Evolutionary conservation across 2,329 filamentous ascomycete genomes (phyloP).

Genomic region (Diplodia scrobiculata): DNA sequence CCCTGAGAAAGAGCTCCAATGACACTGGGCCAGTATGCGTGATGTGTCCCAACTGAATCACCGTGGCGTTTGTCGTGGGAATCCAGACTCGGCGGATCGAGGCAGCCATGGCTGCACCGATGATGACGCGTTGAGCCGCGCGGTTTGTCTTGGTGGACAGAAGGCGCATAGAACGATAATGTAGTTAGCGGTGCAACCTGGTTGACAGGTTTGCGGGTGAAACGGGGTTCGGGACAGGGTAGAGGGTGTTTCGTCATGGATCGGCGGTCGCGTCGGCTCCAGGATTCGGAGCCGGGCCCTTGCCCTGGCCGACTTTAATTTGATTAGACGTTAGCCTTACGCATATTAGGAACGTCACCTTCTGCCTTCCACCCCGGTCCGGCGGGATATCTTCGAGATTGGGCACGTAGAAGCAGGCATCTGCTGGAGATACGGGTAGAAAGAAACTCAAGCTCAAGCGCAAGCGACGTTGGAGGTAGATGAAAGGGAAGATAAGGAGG

Average conservation of each 20-base stretch:
- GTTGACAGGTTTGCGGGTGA: neutral
- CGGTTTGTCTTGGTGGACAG: neutral
- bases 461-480: neutral
- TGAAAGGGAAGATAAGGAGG: neutral
- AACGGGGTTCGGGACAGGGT: neutral
- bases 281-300: neutral
- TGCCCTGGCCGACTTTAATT: neutral
- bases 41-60: neutral
- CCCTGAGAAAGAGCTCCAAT: neutral
- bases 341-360: constrained; percentile 1
- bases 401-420: neutral
- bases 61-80: neutral
- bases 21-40: neutral
- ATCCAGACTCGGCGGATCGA: neutral
- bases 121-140: neutral
- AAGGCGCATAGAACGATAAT: neutral
- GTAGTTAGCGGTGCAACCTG: neutral
- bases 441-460: neutral
- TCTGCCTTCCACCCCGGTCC: neutral
- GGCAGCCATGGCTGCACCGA: neutral
- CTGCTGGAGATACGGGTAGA: neutral
- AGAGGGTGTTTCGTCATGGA: neutral
- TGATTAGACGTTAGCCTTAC: constrained; percentile 14
- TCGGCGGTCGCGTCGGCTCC: neutral
- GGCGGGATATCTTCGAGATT: neutral